Base-by-base conservation (phyloP, 129 eudicot species). In the Kitagawia praeruptora region DNA sequence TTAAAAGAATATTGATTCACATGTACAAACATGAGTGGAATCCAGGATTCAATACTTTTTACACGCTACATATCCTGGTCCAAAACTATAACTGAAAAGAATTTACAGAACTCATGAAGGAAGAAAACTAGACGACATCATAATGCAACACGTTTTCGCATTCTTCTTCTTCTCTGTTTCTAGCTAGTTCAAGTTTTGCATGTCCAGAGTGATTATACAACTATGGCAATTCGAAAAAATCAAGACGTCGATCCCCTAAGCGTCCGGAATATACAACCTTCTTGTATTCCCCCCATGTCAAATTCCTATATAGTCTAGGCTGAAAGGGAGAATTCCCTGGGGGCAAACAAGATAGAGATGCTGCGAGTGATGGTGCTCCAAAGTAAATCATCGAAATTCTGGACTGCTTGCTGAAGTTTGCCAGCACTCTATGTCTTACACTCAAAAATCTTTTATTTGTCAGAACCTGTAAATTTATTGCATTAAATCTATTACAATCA, bases 351-450 rank as follows among this genome's bases (percentile, higher is more conserved):
- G 89, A 86, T 45, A 94, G 79, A 79, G 83, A 64, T 42, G 91
- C 89, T 28, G 82, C 75, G 9, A 87, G 49, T 3, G 98, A 79
- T 0, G 98, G 98, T 4, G 97, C 97, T 6, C 92, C 97, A 40
- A 94, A 94, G 79, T 85, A 94, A 84, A 94, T 91, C 80, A 86
- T 87, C 10, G 98, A 94, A 84, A 85, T 82, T 79, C 98, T 88
- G 5, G 91, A 61, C 69, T 61, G 56, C 74, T 77, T 90, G 40
- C 19, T 70, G 5, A 87, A 38, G 75, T 88, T 87, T 23, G 93
- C 91, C 75, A 94, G 34, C 39, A 87, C 98, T 81, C 97, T 87
- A 53, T 94, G 98, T 44, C 90, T 91, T 74, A 87, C 98, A 37
- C 96, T 88, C 75, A 23, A 64, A 47, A 93, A 89, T 77, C 89